Evolutionary conservation across 2,329 filamentous ascomycete species (phyloP), one percentile per base, ranked within the genome.

Genomic region (Dactylellina parvicollis): DNA sequence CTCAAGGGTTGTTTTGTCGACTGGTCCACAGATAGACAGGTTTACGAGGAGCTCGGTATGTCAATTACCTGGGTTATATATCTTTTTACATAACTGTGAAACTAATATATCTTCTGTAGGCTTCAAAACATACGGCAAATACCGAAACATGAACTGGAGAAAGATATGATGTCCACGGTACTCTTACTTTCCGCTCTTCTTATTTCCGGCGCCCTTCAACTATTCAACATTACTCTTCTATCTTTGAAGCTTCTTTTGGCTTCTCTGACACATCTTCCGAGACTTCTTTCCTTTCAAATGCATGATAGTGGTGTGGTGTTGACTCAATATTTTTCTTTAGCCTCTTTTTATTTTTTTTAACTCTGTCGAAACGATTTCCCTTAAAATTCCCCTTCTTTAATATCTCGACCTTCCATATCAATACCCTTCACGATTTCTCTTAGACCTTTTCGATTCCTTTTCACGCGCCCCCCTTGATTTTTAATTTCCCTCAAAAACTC

Each of bases 1-100:
- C 66, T 78, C 40, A 75, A 69, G 14, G 76, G 76, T 20, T 78
- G 77, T 59, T 78, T 78, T 75, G 76, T 78, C 12, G 77, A 78
- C 60, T 78, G 77, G 77, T 73, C 69, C 9, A 73, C 69, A 1
- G 69, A 73, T 56, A 66, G 69, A 44, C 60, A 73, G 18, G 69
- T 73, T 44, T 73, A 73, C n/a, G 60, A 73, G 30, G 59, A 62
- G 22, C 60, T 73, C 8, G 69, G 69, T 73, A 44, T 26, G 16
- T 9, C 7, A 10, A 16, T 10, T 20, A n/a, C n/a, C n/a, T n/a
- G n/a, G 9, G 10, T 32, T 32, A 18, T 4, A 22, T 24, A 12
- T 28, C 14, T 20, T 44, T 12, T 54, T 22, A 12, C 8, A 26
- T 46, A 14, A 22, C 8, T 32, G 12, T 47, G 28, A 26, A 8